Percentiles rank a stretch among this genome's conserved stretches.
Conservation (phyloP, 2,329 filamentous ascomycete species). For the Diaporthe velutina region DNA sequence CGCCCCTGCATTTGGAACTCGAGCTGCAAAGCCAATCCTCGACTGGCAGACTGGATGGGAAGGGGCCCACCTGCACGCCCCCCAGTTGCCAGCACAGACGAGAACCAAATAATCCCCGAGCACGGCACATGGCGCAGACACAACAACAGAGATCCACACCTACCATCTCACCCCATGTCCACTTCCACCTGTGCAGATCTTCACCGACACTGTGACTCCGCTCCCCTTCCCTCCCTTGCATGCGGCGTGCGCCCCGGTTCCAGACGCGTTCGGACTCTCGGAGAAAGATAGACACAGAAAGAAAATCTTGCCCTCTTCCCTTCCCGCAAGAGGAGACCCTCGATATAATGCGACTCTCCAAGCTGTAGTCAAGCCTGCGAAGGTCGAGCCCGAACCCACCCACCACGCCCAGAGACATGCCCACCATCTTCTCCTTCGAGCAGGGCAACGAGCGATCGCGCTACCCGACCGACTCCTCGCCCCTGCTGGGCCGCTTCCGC, state of each 20-base stretch:
- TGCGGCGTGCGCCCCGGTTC: neutral
- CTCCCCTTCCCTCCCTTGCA: neutral
- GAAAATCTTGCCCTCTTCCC: neutral
- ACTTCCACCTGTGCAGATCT: conserved; percentile 10
- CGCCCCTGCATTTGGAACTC: neutral
- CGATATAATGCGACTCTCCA: conserved; percentile 34
- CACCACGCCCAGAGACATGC: conserved; percentile 58
- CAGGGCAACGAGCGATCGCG: conserved; percentile 71
- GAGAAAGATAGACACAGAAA: neutral
- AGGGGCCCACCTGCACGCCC: conserved; percentile 10
- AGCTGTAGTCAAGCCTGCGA: conserved; percentile 38
- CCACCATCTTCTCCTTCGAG: conserved; percentile 76
- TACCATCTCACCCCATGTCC: neutral
- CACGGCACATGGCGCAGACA: conserved; percentile 2
- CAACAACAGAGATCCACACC: conserved; percentile 7
- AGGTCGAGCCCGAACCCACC: conserved; percentile 30
- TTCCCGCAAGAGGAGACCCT: neutral
- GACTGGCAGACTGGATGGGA: neutral
- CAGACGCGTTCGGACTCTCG: neutral
- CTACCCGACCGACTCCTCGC: conserved; percentile 64
- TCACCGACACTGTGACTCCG: conserved; percentile 30
- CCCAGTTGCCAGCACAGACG: conserved; percentile 27
- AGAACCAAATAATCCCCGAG: conserved; percentile 21
- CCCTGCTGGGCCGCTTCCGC: conserved; percentile 74
- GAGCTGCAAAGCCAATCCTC: conserved; percentile 5